Percentiles rank a stretch among this genome's conserved stretches.
Evolutionary conservation across 345 rosid genomes (phyloP).

Genomic region (Euphorbia peplus): DNA sequence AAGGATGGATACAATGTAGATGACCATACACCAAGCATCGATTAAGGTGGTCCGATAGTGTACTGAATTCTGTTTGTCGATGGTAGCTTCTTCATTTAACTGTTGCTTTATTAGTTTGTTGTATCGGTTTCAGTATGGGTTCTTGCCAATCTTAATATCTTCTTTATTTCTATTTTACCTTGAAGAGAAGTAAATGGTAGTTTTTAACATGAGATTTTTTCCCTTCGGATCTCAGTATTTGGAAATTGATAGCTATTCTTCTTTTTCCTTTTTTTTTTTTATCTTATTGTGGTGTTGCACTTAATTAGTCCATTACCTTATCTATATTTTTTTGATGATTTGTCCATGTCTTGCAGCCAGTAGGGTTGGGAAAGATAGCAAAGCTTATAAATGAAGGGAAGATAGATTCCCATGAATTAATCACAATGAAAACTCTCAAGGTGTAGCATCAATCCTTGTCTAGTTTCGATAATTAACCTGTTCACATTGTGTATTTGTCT

Average conservation of each 20-base stretch:
- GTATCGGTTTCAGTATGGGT: background rate
- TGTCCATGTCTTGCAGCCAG: constrained; percentile 54
- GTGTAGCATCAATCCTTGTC: constrained; percentile 29
- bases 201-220: background rate
- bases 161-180: background rate
- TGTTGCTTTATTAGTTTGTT: background rate
- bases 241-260: background rate
- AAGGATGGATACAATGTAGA: background rate
- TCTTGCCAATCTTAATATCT: background rate
- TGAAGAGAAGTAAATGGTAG: background rate
- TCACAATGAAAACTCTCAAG: constrained; percentile 97
- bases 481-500: constrained; percentile 16
- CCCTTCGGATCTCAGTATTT: background rate
- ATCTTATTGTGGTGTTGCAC: background rate
- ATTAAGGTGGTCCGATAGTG: background rate
- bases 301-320: background rate
- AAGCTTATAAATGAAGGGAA: constrained; percentile 82
- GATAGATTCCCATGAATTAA: constrained; percentile 93
- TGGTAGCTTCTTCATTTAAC: background rate
- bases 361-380: constrained; percentile 90
- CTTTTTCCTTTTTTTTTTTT: too few species aligned
- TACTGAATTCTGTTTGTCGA: background rate
- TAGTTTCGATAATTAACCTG: constrained; percentile 6
- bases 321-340: constrained; percentile 5
- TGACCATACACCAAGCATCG: background rate